A percentile compares a stretch with the other conserved stretches of the same genome.
Evolutionary conservation across 2,329 filamentous ascomycete species (phyloP).

Genomic region (Beauveria scarabaeidicola): DNA sequence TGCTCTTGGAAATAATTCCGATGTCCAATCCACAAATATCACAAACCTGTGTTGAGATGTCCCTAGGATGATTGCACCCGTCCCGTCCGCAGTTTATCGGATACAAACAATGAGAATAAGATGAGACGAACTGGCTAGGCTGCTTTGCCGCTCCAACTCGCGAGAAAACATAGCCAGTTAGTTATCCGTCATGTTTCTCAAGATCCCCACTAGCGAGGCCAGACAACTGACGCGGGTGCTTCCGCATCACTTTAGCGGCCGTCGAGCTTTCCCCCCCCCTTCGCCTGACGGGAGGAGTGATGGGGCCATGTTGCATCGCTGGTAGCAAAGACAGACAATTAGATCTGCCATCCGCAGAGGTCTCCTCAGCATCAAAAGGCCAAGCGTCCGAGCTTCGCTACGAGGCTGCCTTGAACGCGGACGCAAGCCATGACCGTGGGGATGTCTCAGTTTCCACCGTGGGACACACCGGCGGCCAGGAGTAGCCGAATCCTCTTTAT

Average conservation of each 20-base stretch:
- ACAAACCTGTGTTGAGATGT: not conserved
- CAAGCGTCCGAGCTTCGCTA: not conserved
- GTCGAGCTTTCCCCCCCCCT: not conserved
- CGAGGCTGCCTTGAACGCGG: not conserved
- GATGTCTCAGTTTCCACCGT: constrained; percentile 9
- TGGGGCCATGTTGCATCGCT: not conserved
- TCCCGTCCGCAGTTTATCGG: not conserved
- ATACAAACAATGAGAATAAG: not conserved
- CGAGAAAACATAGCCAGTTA: constrained; percentile 1
- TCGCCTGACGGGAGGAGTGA: not conserved
- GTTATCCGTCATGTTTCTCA: not conserved
- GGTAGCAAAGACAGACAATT: not conserved
- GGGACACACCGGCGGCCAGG: not conserved
- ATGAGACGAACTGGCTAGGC: not conserved
- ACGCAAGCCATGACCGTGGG: constrained; percentile 5
- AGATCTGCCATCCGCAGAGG: not conserved
- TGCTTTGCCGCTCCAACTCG: not conserved
- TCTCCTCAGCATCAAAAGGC: not conserved
- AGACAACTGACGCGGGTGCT: constrained; percentile 9
- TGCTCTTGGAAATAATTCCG: not conserved
- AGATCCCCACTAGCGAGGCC: not conserved
- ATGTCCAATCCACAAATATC: not conserved
- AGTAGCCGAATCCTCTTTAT: not conserved
- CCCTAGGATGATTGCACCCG: not conserved
- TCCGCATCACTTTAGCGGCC: constrained; percentile 3